Percentiles rank a stretch among this genome's conserved stretches.
These are phyloP conservation scores for Calonectria pseudoreteaudii DNA, from an alignment of 2,329 filamentous ascomycete genomes.

Conservation along the genomic window DNA sequence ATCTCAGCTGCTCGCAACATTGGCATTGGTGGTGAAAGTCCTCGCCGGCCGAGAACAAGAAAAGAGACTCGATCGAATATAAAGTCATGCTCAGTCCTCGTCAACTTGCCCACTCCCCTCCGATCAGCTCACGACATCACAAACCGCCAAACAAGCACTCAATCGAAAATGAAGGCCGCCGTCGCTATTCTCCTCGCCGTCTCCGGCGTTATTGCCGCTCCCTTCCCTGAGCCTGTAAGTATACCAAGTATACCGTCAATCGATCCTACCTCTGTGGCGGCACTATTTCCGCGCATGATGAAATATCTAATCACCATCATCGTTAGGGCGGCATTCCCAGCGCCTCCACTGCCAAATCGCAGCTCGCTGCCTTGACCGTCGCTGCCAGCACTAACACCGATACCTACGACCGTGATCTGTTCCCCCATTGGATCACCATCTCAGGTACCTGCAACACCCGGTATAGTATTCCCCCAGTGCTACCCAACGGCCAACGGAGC, in stretches of 20 bases:
- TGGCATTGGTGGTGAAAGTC: background rate
- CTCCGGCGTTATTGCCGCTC: conserved; percentile 45
- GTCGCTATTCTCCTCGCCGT: conserved; percentile 40
- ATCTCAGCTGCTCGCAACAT: background rate
- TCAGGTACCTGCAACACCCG: conserved; percentile 76
- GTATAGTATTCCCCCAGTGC: conserved; percentile 44
- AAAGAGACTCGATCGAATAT: background rate
- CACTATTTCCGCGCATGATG: background rate
- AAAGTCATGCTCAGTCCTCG: background rate
- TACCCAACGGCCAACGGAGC: background rate
- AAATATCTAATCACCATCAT: background rate
- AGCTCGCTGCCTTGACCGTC: conserved; percentile 70
- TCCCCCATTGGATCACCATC: conserved; percentile 78
- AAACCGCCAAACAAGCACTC: background rate
- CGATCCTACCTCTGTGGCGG: background rate
- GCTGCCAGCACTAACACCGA: conserved; percentile 63
- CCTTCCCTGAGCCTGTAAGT: conserved; percentile 44
- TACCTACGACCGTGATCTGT: conserved; percentile 74
- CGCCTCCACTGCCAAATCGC: conserved; percentile 64
- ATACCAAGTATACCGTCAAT: conserved; percentile 13
- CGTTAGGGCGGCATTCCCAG: conserved; percentile 70
- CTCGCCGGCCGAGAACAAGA: too few species aligned
- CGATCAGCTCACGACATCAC: background rate
- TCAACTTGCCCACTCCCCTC: background rate
- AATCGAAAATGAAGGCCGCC: conserved; percentile 48